Evolutionary conservation across 164 flowering plant genomes (phyloP), one percentile per base, ranked within the genome.

Genomic region (Chimonanthus salicifolius): DNA sequence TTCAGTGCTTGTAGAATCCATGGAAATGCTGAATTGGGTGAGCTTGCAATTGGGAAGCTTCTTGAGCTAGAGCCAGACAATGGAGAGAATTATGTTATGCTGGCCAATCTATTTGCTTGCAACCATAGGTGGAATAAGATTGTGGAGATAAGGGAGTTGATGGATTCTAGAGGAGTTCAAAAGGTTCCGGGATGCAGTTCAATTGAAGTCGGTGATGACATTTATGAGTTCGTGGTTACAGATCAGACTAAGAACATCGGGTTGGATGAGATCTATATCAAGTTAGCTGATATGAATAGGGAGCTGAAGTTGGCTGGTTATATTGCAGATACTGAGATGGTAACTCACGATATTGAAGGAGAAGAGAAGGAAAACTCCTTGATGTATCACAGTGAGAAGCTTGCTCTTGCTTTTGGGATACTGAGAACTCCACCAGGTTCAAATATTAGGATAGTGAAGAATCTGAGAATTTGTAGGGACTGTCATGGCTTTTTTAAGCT

Each of bases 171-270:
- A 33, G 81, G 82, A 74, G 78, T 85, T 44, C 47, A 73, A 15
- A 87, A 85, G 76, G 73, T 79, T 60, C 86, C 83, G 5, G 90
- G 90, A 0, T 79, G 86, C 76, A 85, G 87, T 72, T 47, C 49
- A 18, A 78, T 85, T 16, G 70, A 71, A 66, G 45, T 83, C 63
- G 76, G 81, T 73, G 90, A 87, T 45, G 69, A 21, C 69, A 65
- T 77, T 33, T 86, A 87, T 76, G 86, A 84, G 71, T 84, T 85
- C 72, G 62, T 79, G 16, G 79, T 80, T 1, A 83, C 83, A 43
- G 82, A 84, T 18, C 58, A 69, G 5, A 69, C 81, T 33, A 33
- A 33, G 33, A 33, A 9, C 15, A 54, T 13, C 33, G 65, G 62
- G 69, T 47, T 3, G 69, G 54, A 3, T 64, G 64, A 73, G 70